phyloP scores from a whole-genome alignment of 176 grass and related monocot species.

The Hordeum vulgare region DNA sequence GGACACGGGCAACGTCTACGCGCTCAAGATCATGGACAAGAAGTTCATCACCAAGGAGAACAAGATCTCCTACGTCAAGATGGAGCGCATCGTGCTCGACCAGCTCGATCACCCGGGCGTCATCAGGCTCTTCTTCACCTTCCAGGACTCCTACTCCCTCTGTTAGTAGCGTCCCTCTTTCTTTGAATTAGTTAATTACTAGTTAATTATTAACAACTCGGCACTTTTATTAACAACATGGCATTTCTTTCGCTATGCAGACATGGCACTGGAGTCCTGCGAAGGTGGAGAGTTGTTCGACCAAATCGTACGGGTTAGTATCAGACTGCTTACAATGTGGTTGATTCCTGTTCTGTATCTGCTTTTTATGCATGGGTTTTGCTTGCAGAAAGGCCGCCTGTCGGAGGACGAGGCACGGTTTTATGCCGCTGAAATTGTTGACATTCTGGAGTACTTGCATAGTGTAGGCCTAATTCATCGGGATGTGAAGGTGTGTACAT shows the following conservation, averaged over 20 bases:
- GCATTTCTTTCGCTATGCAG: slow-evolving; percentile 26
- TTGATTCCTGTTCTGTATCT: not conserved
- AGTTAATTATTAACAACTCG: not conserved
- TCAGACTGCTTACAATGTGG: not conserved
- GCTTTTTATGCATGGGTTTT: not conserved
- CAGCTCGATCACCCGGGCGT: slow-evolving; percentile 96
- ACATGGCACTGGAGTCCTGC: slow-evolving; percentile 96
- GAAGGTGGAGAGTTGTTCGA: slow-evolving; percentile 97
- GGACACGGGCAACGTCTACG: slow-evolving; percentile 85
- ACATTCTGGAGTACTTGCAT: slow-evolving; percentile 87
- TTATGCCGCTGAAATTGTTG: slow-evolving; percentile 89
- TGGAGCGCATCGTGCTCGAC: slow-evolving; percentile 97
- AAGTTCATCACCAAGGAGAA: slow-evolving; percentile 99
- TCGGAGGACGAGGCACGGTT: slow-evolving; percentile 74
- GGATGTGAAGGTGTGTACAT: slow-evolving; percentile 66
- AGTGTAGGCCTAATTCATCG: slow-evolving; percentile 83
- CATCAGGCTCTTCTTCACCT: slow-evolving; percentile 88
- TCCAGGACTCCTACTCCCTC: slow-evolving; percentile 95
- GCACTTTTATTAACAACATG: not conserved
- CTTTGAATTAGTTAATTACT: not conserved
- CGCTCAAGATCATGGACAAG: slow-evolving; percentile 99
- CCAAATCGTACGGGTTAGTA: slow-evolving; percentile 74
- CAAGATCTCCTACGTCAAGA: slow-evolving; percentile 93
- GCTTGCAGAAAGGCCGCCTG: slow-evolving; percentile 60
- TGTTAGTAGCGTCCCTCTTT: slow-evolving; percentile 35